phyloP scores from a whole-genome alignment of 768 basidiomycete genomes.

The Termitomyces sp. region DNA sequence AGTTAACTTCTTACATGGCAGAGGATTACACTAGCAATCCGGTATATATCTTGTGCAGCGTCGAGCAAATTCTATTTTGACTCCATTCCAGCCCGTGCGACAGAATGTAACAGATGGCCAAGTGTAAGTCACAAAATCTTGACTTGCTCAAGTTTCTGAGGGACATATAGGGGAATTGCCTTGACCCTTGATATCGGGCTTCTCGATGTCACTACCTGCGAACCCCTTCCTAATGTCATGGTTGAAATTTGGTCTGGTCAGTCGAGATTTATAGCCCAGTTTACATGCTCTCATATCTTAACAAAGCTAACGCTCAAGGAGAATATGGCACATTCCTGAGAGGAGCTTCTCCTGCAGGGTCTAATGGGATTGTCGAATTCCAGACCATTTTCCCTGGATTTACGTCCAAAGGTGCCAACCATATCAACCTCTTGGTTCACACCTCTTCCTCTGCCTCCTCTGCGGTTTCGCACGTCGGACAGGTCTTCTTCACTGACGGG shows the following conservation, averaged over 20 bases:
- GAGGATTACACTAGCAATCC: conserved; percentile 14
- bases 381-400: conserved; percentile 33
- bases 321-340: conserved; percentile 31
- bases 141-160: background rate
- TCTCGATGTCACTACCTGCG: conserved; percentile 33
- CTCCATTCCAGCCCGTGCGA: conserved; percentile 7
- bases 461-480: conserved; percentile 28
- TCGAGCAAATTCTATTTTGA: background rate
- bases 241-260: conserved; percentile 25
- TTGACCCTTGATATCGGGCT: conserved; percentile 36
- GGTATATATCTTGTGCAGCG: background rate
- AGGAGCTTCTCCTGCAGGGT: conserved; percentile 28
- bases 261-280: background rate
- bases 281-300: background rate
- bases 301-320: conserved; percentile 31
- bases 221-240: conserved; percentile 32
- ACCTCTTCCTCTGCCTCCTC: conserved; percentile 22
- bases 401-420: conserved; percentile 31
- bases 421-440: conserved; percentile 33
- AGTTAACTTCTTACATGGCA: background rate
- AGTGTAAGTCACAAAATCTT: conserved; percentile 4
- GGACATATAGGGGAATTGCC: conserved; percentile 25
- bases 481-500: conserved; percentile 35
- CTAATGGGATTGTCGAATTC: conserved; percentile 36
- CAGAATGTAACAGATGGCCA: conserved; percentile 19